Evolutionary conservation across 805 yeast genomes (phyloP).

Genomic region (Starmerella vaccinii): DNA sequence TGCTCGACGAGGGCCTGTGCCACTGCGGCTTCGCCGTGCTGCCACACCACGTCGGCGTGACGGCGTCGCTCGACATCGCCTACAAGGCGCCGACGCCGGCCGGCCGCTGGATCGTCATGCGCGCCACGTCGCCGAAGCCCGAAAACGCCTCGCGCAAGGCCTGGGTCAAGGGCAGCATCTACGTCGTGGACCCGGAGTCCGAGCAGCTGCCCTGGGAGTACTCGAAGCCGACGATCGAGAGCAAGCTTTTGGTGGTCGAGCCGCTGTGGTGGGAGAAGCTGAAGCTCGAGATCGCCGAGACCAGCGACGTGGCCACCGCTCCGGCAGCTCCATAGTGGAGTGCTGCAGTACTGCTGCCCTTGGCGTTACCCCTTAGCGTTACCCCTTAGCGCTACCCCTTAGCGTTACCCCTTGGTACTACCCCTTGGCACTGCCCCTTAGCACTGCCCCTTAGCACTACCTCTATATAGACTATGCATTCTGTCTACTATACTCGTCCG

Average conservation of each 20-base stretch:
- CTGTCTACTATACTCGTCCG: no score
- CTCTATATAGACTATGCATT: no score
- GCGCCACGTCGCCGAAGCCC: conserved; percentile 53
- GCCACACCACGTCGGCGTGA: conserved; percentile 79
- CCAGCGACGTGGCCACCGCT: not conserved
- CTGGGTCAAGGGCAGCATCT: conserved; percentile 57
- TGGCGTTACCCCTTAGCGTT: no score
- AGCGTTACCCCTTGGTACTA: no score
- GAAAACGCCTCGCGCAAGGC: conserved; percentile 61
- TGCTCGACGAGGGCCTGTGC: conserved; percentile 79
- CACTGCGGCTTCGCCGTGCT: conserved; percentile 72
- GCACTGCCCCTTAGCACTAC: no score
- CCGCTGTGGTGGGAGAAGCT: conserved; percentile 33
- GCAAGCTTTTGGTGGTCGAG: conserved; percentile 31
- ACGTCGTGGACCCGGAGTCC: conserved; percentile 34
- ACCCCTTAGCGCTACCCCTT: no score
- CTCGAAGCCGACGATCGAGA: conserved; percentile 25
- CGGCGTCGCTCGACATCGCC: conserved; percentile 62
- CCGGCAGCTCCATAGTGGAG: no score
- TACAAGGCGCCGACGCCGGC: conserved; percentile 52
- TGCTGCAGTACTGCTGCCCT: no score
- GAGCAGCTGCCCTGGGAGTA: conserved; percentile 16
- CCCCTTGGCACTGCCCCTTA: no score
- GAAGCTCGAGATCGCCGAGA: not conserved
- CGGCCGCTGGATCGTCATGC: conserved; percentile 52